phyloP scores from a whole-genome alignment of 805 yeast genomes.

The Cyberlindnera lachancei region DNA sequence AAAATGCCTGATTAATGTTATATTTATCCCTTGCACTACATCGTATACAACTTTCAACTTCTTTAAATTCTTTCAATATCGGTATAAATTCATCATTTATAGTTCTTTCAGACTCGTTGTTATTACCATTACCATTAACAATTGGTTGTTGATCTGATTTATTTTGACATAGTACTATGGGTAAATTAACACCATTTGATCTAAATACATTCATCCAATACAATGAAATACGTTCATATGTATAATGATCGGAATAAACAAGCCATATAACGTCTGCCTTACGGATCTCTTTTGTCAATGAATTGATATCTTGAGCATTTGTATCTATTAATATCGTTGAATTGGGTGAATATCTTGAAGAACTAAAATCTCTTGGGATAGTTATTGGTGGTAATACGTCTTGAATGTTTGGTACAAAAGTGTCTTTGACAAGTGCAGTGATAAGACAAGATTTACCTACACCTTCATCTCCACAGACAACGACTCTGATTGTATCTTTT shows the following conservation, averaged over 20 bases:
- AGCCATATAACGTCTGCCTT: constrained; percentile 89
- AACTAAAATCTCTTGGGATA: constrained; percentile 65
- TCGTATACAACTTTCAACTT: constrained; percentile 85
- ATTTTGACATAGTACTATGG: constrained; percentile 86
- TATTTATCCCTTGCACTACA: constrained; percentile 79
- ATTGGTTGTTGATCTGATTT: constrained; percentile 61
- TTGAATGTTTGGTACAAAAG: constrained; percentile 69
- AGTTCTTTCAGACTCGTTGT: constrained; percentile 37
- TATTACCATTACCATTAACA: too few species aligned
- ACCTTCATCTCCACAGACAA: constrained; percentile 88
- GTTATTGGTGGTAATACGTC: constrained; percentile 77
- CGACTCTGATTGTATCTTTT: constrained; percentile 61
- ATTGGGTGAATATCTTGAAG: constrained; percentile 50
- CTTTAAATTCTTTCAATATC: constrained; percentile 82
- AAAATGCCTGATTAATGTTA: constrained; percentile 87
- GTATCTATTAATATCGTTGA: constrained; percentile 79
- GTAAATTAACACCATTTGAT: constrained; percentile 88
- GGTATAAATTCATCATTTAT: constrained; percentile 80
- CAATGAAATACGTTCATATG: constrained; percentile 83
- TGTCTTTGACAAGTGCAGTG: constrained; percentile 74
- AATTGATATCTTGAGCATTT: constrained; percentile 50
- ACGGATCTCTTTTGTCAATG: constrained; percentile 66
- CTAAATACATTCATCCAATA: constrained; percentile 95
- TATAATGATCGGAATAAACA: constrained; percentile 90
- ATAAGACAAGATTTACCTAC: constrained; percentile 81